These are phyloP conservation scores for Colletotrichum karsti DNA, from an alignment of 2,329 filamentous ascomycete genomes.

Conservation along the genomic window DNA sequence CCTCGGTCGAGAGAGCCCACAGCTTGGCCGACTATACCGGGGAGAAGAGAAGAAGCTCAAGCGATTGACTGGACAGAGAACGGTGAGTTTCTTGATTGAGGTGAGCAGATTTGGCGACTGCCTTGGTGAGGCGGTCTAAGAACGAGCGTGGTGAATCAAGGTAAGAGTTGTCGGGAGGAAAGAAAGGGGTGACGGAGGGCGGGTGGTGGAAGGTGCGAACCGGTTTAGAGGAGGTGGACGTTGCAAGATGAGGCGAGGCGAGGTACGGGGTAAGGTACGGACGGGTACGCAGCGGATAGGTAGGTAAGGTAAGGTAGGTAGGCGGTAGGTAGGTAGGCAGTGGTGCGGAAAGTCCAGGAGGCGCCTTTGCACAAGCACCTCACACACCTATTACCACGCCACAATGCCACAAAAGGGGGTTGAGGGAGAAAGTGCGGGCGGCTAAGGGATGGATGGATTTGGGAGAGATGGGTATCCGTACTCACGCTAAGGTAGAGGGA, in stretches of 20 bases:
- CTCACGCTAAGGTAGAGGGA: too few species aligned
- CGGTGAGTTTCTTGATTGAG: background rate
- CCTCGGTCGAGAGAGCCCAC: background rate
- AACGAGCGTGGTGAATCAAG: constrained; percentile 26
- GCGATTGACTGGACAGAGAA: constrained; percentile 1
- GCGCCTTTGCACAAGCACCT: constrained; percentile 7
- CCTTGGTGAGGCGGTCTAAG: constrained; percentile 7
- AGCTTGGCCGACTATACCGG: constrained; percentile 1
- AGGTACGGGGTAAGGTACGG: too few species aligned
- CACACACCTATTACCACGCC: constrained; percentile 13
- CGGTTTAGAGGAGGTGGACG: constrained; percentile 1
- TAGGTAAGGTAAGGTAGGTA: too few species aligned
- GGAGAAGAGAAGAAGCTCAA: background rate
- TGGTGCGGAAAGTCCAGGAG: background rate
- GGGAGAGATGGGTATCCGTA: constrained; percentile 26
- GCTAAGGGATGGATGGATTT: constrained; percentile 13
- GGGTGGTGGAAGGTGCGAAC: constrained; percentile 14
- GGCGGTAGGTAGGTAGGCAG: background rate
- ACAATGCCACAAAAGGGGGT: constrained; percentile 27
- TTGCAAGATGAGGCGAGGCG: background rate
- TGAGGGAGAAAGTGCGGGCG: constrained; percentile 20
- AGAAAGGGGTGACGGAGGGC: constrained; percentile 29
- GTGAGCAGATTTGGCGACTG: constrained; percentile 21
- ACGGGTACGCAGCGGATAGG: background rate
- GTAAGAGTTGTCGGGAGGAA: constrained; percentile 8